These are phyloP conservation scores for Ogataea glucozyma DNA, from an alignment of 805 yeast genomes.

Conservation along the genomic window DNA sequence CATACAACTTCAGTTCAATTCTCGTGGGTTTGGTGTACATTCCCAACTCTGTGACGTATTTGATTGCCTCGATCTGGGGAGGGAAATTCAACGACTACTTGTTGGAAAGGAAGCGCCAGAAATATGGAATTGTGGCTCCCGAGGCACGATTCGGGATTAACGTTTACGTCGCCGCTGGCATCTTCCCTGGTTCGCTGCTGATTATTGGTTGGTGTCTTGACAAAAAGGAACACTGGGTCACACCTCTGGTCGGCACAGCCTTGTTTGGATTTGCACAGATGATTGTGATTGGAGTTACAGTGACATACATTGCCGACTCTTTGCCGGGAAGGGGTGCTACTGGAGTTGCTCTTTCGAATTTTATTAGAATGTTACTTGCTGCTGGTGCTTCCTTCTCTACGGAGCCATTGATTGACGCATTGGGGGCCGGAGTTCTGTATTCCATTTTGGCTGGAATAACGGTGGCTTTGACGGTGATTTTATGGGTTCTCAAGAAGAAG, in stretches of 20 bases:
- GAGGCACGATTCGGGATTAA: constrained; percentile 81
- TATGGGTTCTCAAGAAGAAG: constrained; percentile 49
- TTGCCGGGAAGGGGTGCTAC: constrained; percentile 89
- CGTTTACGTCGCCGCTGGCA: constrained; percentile 60
- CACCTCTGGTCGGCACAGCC: constrained; percentile 80
- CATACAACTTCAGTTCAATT: constrained; percentile 68
- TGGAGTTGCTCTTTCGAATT: constrained; percentile 81
- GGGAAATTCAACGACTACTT: constrained; percentile 77
- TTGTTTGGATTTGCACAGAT: constrained; percentile 79
- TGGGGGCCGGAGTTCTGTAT: constrained; percentile 71
- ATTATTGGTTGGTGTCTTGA: constrained; percentile 84
- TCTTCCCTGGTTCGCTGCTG: constrained; percentile 64
- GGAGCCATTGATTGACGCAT: constrained; percentile 65
- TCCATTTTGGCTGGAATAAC: constrained; percentile 65
- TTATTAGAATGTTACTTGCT: constrained; percentile 71
- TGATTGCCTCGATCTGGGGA: constrained; percentile 75
- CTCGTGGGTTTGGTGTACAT: constrained; percentile 75
- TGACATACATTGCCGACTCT: constrained; percentile 79
- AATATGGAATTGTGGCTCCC: constrained; percentile 68
- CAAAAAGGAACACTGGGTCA: constrained; percentile 67
- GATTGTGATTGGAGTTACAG: constrained; percentile 79
- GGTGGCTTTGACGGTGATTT: constrained; percentile 41
- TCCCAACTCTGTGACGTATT: constrained; percentile 79
- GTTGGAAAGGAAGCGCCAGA: constrained; percentile 47
- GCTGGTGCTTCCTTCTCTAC: constrained; percentile 74